Evolutionary conservation across 257 asterid genomes (phyloP).

Genomic region (Solanum sejunctum): DNA sequence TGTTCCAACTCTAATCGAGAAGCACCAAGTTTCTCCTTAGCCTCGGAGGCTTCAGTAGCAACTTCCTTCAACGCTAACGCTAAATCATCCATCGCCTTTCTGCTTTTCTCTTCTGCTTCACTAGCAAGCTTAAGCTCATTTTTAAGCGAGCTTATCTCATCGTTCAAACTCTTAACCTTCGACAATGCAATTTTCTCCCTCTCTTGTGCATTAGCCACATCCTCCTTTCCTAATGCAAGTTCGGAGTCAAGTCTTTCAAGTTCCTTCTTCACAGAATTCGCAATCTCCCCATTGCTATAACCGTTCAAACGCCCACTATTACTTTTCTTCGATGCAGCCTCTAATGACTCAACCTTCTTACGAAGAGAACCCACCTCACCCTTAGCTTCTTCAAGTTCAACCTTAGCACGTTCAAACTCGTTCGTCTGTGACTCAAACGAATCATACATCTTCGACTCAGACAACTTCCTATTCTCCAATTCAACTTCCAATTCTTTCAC

Average conservation of each 20-base stretch:
- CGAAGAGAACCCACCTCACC: conserved; percentile 24
- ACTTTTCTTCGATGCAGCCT: not conserved
- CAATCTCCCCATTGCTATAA: not conserved
- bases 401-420: conserved; percentile 9
- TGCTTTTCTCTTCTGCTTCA: conserved; percentile 63
- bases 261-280: conserved; percentile 8
- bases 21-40: conserved; percentile 33
- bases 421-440: not conserved
- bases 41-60: conserved; percentile 52
- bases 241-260: not conserved
- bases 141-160: conserved; percentile 5
- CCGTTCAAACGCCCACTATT: not conserved
- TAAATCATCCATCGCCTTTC: conserved; percentile 79
- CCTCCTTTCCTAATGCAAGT: not conserved
- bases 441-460: not conserved
- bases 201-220: not conserved
- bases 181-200: not conserved
- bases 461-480: not conserved
- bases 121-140: conserved; percentile 42
- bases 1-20: conserved; percentile 29
- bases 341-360: conserved; percentile 22
- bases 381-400: conserved; percentile 12
- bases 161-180: not conserved
- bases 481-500: conserved; percentile 1
- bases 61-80: conserved; percentile 74